Evolutionary conservation across 306 rosid species (phyloP), one percentile per base, ranked within the genome.

Genomic region (Pyrus bretschneideri): DNA sequence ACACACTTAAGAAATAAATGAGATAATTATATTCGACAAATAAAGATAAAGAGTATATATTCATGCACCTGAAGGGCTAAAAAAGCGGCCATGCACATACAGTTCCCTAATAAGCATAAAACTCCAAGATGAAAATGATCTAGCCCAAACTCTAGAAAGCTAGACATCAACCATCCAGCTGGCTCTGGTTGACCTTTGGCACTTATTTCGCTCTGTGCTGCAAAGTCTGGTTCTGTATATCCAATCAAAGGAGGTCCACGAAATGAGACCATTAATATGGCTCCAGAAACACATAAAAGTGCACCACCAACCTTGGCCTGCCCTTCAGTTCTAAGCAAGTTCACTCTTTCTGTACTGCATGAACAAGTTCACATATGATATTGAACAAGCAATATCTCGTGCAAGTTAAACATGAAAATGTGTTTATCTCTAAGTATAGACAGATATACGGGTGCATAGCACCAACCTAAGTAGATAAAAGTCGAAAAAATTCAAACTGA

Each of bases 331-430:
- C 78, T 83, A 70, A 84, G 85, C 80, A 92, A 77, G 86, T 90
- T 94, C 74, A 94, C 92, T 86, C 88, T 89, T 92, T 94, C 98
- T 84, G 93, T 90, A 77, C 98, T 92, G 97, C 97, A 90, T 52
- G 76, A 84, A 86, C 74, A 75, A 73, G 72, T 81, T 80, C 40
- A 72, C 62, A 78, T 78, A 62, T 64, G 76, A 80, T 64, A 77
- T 74, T 62, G 72, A 68, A 81, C 67, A 74, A 81, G 59, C 73
- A 78, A 69, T 71, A 67, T 78, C 61, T 51, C 40, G 18, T 52
- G 3, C 30, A 72, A 23, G 42, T 54, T 40, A 74, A 40, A 69
- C 65, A 61, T 30, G 57, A 13, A 70, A 61, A 62, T 80, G 59
- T 25, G n/a, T 67, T 66, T 62, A 4, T 25, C 12, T 46, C 31